Percentiles rank a stretch among this genome's conserved stretches.
Conservation (phyloP, 2,329 filamentous ascomycete genomes). For the Cladosporium velox region DNA sequence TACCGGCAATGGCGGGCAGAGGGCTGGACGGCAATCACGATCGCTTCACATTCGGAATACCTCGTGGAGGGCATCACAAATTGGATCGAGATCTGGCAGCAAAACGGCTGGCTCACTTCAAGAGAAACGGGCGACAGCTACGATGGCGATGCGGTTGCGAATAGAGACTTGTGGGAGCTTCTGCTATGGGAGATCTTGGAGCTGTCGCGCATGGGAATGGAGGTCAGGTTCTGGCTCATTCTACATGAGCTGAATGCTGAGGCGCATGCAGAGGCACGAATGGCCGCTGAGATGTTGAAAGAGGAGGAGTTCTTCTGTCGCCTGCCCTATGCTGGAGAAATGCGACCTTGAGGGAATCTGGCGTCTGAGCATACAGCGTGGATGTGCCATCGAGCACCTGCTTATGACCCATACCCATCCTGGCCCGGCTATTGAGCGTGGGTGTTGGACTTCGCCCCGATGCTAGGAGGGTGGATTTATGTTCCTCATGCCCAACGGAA, state of each 20-base stretch:
- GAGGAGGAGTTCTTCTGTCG: background rate
- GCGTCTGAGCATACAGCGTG: no score
- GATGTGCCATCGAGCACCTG: background rate
- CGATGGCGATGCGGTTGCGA: background rate
- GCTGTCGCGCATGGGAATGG: background rate
- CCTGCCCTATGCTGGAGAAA: background rate
- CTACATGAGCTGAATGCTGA: background rate
- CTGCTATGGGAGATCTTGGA: background rate
- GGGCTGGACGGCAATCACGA: background rate
- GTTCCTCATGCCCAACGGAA: background rate
- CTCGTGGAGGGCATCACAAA: constrained; percentile 6
- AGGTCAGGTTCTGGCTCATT: constrained; percentile 12
- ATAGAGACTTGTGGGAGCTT: background rate
- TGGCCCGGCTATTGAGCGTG: background rate
- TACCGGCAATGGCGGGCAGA: background rate
- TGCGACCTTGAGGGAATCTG: background rate
- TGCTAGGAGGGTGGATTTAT: background rate
- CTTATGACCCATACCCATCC: background rate
- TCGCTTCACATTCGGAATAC: constrained; percentile 2
- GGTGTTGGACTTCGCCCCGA: background rate
- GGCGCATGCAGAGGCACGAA: background rate
- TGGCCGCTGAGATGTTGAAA: background rate
- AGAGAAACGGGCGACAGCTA: background rate
- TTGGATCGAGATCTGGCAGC: constrained; percentile 7
- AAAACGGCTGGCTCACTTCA: constrained; percentile 6